These are phyloP conservation scores for Alloteropsis semialata DNA, from an alignment of 176 grass and related monocot genomes.

Conservation along the genomic window DNA sequence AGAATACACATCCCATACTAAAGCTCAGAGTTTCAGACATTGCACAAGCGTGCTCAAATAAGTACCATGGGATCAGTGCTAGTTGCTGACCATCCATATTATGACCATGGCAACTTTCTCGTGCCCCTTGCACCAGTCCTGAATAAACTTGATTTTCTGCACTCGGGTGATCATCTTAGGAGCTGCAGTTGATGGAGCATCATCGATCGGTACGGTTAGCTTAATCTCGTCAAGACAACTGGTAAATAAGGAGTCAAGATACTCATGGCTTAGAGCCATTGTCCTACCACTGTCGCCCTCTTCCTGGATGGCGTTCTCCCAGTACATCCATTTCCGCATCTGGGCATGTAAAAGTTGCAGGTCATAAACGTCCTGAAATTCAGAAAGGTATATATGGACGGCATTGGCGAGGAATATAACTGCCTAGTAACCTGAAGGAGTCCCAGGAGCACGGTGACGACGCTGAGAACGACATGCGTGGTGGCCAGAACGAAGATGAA, in stretches of 20 bases:
- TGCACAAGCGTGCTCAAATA: background rate
- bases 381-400: background rate
- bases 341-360: background rate
- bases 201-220: background rate
- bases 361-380: background rate
- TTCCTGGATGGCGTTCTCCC: constrained; percentile 50
- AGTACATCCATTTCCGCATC: constrained; percentile 64
- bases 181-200: constrained; percentile 1
- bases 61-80: background rate
- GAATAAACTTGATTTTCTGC: constrained; percentile 39
- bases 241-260: background rate
- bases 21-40: constrained; percentile 3
- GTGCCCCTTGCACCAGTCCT: constrained; percentile 38
- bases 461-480: constrained; percentile 68
- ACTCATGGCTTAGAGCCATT: background rate
- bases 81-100: constrained; percentile 30
- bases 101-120: constrained; percentile 3
- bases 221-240: background rate
- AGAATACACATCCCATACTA: background rate
- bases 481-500: constrained; percentile 87
- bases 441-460: constrained; percentile 65
- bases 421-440: constrained; percentile 43
- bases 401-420: background rate
- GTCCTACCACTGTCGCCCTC: constrained; percentile 38
- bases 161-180: constrained; percentile 41